Evolutionary conservation across 2,329 filamentous ascomycete species (phyloP), one percentile per base, ranked within the genome.

Genomic region (Mycocentrospora acerina): DNA sequence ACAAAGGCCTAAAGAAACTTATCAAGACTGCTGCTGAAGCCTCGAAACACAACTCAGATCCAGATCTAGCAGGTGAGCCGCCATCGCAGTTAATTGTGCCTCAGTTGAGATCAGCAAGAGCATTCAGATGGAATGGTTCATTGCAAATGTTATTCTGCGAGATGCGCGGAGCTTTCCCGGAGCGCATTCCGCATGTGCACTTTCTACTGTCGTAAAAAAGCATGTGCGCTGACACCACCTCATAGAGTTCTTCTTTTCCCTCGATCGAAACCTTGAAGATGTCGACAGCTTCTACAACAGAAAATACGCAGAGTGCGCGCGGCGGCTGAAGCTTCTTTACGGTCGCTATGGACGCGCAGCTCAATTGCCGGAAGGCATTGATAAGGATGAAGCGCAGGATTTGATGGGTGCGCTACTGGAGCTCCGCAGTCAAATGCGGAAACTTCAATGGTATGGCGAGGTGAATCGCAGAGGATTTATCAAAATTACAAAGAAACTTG

Each of bases 401-500:
- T 76, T 97, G 31, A 86, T 94, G 74, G 89, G 86, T 24, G 90
- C 90, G 24, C 74, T 98, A 34, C 79, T 97, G 22, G 93, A 98
- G 69, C 76, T 97, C 44, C 82, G 93, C 40, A 85, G 84, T 35
- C 88, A 94, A 62, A 71, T 97, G 52, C 81, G 93, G 43, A 97
- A 97, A 59, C 75, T 98, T 35, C 88, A 95, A 67, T 97, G 90
- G 90, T 98, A 97, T 64, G 91, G 90, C 33, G 91, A 97, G 70
- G 91, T 97, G 59, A 98, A 98, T 67, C 82, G 90, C 35, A 80
- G 88, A 49, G 93, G 93, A 2, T 98, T 98, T 60, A 82, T 94
- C 66, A 98, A 98, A 73, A 98, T 98, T 67, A 95, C 93, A 35
- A 98, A 98, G 75, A 98, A 98, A 71, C 75, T 96, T 30, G 93